Percentiles rank a stretch among this genome's conserved stretches.
Evolutionary conservation across 148 eudicot species (phyloP).

Genomic region (Selenicereus undatus): DNA sequence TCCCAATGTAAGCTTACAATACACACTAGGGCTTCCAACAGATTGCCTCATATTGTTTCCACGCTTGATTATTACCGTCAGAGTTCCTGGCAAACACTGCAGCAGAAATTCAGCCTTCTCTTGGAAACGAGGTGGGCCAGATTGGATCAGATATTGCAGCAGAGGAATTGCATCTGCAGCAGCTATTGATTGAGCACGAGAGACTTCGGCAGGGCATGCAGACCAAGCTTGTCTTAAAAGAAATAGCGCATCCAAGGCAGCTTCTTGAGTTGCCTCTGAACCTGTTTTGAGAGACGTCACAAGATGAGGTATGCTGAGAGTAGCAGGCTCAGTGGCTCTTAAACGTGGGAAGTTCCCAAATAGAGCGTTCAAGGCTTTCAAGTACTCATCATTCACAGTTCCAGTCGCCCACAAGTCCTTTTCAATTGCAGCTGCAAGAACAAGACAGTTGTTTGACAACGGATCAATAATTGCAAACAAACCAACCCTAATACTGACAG

Average conservation of each 20-base stretch:
- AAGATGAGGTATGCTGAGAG: slow-evolving; percentile 93
- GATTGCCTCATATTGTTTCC: slow-evolving; percentile 99
- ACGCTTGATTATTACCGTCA: slow-evolving; percentile 81
- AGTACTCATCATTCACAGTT: slow-evolving; percentile 81
- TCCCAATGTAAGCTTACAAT: slow-evolving; percentile 94
- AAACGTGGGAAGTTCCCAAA: slow-evolving; percentile 94
- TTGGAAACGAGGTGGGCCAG: slow-evolving; percentile 98
- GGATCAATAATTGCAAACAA: slow-evolving; percentile 1
- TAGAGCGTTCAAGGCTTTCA: slow-evolving; percentile 87
- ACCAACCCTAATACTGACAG: neutral
- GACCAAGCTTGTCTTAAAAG: slow-evolving; percentile 99
- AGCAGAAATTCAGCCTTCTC: slow-evolving; percentile 90
- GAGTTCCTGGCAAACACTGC: slow-evolving; percentile 95
- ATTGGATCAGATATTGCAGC: slow-evolving; percentile 87
- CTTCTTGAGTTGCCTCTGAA: slow-evolving; percentile 96
- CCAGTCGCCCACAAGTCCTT: slow-evolving; percentile 95
- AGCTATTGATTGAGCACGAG: slow-evolving; percentile 93
- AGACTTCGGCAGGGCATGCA: slow-evolving; percentile 98
- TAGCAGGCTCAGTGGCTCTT: slow-evolving; percentile 97
- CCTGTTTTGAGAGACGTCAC: slow-evolving; percentile 92
- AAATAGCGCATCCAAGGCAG: slow-evolving; percentile 87
- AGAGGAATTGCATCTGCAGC: slow-evolving; percentile 98
- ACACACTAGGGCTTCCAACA: slow-evolving; percentile 89
- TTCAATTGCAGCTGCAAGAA: slow-evolving; percentile 76
- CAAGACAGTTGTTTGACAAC: slow-evolving; percentile 14